Base-by-base conservation (phyloP, 805 yeast genomes). In the Debaryomyces castellii region DNA sequence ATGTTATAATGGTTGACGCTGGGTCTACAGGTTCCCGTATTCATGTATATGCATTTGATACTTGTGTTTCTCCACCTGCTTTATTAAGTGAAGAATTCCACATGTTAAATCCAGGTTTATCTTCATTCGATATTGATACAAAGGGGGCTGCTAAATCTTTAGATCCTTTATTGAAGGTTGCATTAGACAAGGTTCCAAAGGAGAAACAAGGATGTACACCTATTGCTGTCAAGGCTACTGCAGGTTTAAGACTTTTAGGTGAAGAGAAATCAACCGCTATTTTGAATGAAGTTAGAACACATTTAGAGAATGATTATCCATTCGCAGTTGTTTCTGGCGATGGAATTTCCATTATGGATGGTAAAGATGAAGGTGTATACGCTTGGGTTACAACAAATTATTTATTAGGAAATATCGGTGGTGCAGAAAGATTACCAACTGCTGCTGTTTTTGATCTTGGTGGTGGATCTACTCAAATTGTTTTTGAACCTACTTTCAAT, bases 321-420 rank as follows among this genome's bases (percentile, higher is more conserved):
- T 94, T 94, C 73, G 86, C 97, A 2, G 89, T 94, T 40, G 96
- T 91, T 41, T 82, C 78, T 9, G 89, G 83, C 40, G 87, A 89
- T 48, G 98, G 97, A 51, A 77, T 94, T 48, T 77, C 91, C 9
- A 88, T 94, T 60, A 92, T 94, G 98, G 90, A 87, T 48, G 99
- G 99, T 54, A 84, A 83, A 48, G 96, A 92, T 56, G 99, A 95
- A 74, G 99, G 99, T 66, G 97, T 94, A 7, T 94, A 82, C 62
- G 99, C 99, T 1, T 94, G 99, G 99, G 87, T 94, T 65, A 94
- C 99, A 22, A 84, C 97, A 41, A 94, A 94, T 71, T 94, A 84
- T 65, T 73, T 94, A 53, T 77, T 92, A 55, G 98, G 97, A 35
- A 94, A 92, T 71, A 92, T 94, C 64, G 99, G 98, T 12, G 63